A percentile compares a stretch with the other conserved stretches of the same genome.
phyloP scores from a whole-genome alignment of 1,284 basidiomycete species.

The Sporisorium sorghi region DNA sequence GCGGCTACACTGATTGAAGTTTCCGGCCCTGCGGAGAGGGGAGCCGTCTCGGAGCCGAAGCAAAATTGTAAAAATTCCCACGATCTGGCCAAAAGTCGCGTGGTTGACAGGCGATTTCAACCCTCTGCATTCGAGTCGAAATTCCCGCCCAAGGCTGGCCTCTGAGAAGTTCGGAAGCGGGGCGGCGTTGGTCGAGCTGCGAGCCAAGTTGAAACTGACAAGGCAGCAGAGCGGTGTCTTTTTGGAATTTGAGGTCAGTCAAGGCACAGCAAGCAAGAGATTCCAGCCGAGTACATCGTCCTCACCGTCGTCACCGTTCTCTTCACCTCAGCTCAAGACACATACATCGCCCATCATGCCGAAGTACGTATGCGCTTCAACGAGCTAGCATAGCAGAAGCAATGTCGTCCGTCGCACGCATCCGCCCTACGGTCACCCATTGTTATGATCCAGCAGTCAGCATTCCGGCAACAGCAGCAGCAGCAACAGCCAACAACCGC shows the following conservation, averaged over 20 bases:
- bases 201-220: neutral
- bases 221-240: conserved; percentile 8
- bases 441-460: neutral
- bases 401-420: conserved; percentile 18
- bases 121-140: neutral
- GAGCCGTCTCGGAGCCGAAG: conserved; percentile 12
- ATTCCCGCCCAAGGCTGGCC: too few relatives aligned
- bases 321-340: conserved; percentile 47
- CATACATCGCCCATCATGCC: conserved; percentile 64
- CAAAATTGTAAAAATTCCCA: conserved; percentile 23
- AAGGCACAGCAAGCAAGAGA: too few relatives aligned
- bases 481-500: neutral
- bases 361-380: conserved; percentile 53
- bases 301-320: conserved; percentile 38
- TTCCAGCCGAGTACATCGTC: conserved; percentile 23
- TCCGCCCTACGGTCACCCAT: too few relatives aligned
- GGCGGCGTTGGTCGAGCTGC: neutral
- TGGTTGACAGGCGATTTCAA: neutral
- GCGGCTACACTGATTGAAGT: neutral
- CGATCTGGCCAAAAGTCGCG: neutral
- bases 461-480: conserved; percentile 3
- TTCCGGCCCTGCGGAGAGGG: neutral
- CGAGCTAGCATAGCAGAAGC: conserved; percentile 11
- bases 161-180: conserved; percentile 1
- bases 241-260: conserved; percentile 1